A percentile compares a stretch with the other conserved stretches of the same genome.
Evolutionary conservation across 2,329 filamentous ascomycete genomes (phyloP).

Genomic region (Curvularia hawaiiensis): DNA sequence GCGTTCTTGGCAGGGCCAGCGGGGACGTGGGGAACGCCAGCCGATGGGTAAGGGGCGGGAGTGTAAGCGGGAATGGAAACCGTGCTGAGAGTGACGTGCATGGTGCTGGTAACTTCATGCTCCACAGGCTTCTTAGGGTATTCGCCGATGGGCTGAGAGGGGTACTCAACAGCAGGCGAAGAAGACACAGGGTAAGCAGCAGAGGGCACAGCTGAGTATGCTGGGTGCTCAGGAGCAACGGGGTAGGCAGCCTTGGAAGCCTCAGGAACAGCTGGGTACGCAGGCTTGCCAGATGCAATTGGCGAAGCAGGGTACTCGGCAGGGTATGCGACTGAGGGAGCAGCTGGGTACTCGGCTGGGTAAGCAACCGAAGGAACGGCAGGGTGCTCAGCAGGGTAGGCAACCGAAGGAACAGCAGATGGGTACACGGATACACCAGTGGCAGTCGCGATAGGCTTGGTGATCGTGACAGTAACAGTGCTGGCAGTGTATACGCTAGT

Average conservation of each 20-base stretch:
- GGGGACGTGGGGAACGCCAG: constrained; percentile 13
- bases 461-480: constrained; percentile 40
- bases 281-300: constrained; percentile 5
- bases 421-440: constrained; percentile 27
- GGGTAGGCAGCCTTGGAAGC: constrained; percentile 9
- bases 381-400: constrained; percentile 9
- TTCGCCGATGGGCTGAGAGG: constrained; percentile 8
- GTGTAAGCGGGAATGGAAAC: constrained; percentile 22
- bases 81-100: constrained; percentile 32
- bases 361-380: constrained; percentile 8
- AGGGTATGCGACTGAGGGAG: constrained; percentile 7
- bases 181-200: background rate
- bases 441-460: constrained; percentile 33
- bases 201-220: background rate
- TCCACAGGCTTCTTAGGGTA: constrained; percentile 25
- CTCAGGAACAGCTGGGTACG: constrained; percentile 4
- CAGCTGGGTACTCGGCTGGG: constrained; percentile 3
- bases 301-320: constrained; percentile 1
- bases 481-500: constrained; percentile 39
- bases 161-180: constrained; percentile 1
- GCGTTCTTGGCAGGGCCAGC: constrained; percentile 14
- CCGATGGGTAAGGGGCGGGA: constrained; percentile 17
- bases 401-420: constrained; percentile 11
- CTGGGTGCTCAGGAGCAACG: constrained; percentile 10
- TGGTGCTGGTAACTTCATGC: constrained; percentile 9